Percentiles rank a stretch among this genome's conserved stretches.
phyloP scores from a whole-genome alignment of 192 early-diverging fungal genomes.

The Chytriomyces sp. region DNA sequence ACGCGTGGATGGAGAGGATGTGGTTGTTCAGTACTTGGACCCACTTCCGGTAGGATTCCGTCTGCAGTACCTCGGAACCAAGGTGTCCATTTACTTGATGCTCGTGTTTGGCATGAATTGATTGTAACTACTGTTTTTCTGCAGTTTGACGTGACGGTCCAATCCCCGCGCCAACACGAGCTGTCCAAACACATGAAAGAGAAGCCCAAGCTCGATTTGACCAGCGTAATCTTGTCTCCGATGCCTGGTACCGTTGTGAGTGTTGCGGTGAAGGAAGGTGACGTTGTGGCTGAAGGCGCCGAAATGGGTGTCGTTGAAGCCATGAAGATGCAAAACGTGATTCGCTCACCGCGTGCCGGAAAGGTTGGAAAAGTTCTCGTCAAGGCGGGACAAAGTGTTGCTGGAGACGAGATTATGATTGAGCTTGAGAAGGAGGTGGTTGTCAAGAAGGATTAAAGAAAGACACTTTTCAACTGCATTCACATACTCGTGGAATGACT shows the following conservation, averaged over 20 bases:
- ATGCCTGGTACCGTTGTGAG: conserved; percentile 92
- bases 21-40: conserved; percentile 73
- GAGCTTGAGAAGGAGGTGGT: conserved; percentile 24
- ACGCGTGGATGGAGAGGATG: conserved; percentile 43
- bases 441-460: not conserved
- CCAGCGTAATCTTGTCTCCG: conserved; percentile 78
- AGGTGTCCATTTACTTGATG: conserved; percentile 37
- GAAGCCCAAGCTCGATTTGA: conserved; percentile 73
- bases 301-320: conserved; percentile 90
- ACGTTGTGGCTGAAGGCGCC: conserved; percentile 78
- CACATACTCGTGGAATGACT: too few species aligned
- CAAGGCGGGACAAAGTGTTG: conserved; percentile 72
- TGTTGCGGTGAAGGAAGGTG: conserved; percentile 78
- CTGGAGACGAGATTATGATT: conserved; percentile 67
- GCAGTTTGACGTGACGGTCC: conserved; percentile 73
- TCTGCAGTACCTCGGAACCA: conserved; percentile 81
- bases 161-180: conserved; percentile 64
- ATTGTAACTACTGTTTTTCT: not conserved
- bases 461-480: too few species aligned
- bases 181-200: conserved; percentile 75
- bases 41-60: conserved; percentile 75
- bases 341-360: conserved; percentile 78
- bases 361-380: conserved; percentile 80
- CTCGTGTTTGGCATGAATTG: not conserved
- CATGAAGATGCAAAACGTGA: conserved; percentile 95